Evolutionary conservation across 805 yeast species (phyloP).

Genomic region (Clavispora asparagi): DNA sequence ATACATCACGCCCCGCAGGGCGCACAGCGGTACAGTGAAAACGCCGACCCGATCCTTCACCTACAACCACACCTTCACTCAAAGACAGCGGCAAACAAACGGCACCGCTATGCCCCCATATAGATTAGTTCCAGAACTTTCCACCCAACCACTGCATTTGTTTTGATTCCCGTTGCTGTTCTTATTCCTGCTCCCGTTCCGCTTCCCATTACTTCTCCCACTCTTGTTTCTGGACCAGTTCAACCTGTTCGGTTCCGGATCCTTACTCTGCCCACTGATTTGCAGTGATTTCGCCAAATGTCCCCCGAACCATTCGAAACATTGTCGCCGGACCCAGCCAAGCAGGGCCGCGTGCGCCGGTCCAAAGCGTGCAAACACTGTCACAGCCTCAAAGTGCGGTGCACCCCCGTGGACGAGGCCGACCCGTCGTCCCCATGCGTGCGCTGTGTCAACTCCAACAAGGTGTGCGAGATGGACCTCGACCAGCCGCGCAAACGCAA

Average conservation of each 20-base stretch:
- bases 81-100: too few species aligned
- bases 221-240: too few species aligned
- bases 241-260: too few species aligned
- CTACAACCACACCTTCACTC: too few species aligned
- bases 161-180: too few species aligned
- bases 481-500: constrained; percentile 51
- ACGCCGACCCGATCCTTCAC: not conserved
- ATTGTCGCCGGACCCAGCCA: constrained; percentile 1
- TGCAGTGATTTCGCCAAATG: not conserved
- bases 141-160: too few species aligned
- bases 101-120: too few species aligned
- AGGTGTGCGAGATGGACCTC: constrained; percentile 63
- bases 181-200: too few species aligned
- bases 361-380: constrained; percentile 69
- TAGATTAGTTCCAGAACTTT: too few species aligned
- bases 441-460: constrained; percentile 62
- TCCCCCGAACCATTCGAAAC: not conserved
- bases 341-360: constrained; percentile 24
- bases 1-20: not conserved
- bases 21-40: not conserved
- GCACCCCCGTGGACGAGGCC: constrained; percentile 62
- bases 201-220: too few species aligned
- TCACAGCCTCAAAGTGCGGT: constrained; percentile 77
- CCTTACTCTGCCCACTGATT: too few species aligned
- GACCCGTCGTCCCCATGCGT: constrained; percentile 64